phyloP scores from a whole-genome alignment of 2,329 filamentous ascomycete species.

The Colletotrichum falcatum region DNA sequence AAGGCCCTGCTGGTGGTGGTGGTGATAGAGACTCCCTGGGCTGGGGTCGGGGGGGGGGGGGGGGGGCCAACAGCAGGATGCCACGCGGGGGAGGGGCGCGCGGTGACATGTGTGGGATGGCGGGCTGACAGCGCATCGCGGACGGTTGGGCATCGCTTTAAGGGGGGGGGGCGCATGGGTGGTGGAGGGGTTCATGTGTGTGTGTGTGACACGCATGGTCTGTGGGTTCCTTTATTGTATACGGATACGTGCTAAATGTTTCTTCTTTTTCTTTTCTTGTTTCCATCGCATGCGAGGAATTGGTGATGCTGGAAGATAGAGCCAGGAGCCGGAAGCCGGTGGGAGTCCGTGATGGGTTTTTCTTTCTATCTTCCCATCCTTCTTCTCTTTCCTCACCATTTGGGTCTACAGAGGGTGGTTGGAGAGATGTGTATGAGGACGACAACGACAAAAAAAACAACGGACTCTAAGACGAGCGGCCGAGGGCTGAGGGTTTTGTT shows the following conservation, averaged over 20 bases:
- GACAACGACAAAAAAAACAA: neutral
- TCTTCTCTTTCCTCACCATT: neutral
- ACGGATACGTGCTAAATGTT: too few relatives aligned
- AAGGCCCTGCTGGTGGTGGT: neutral
- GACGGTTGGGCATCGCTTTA: conserved; percentile 19
- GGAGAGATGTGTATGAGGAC: too few relatives aligned
- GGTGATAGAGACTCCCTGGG: neutral
- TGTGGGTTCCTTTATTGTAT: neutral
- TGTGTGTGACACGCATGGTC: neutral
- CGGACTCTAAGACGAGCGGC: neutral
- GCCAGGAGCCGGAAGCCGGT: neutral
- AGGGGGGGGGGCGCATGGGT: neutral
- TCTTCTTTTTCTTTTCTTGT: too few relatives aligned
- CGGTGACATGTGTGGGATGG: too few relatives aligned
- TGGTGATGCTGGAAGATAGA: too few relatives aligned
- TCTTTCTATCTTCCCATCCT: too few relatives aligned
- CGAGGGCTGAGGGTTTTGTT: neutral
- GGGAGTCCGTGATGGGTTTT: too few relatives aligned
- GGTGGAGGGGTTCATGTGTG: conserved; percentile 20
- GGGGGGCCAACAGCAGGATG: conserved; percentile 28
- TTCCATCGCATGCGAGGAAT: neutral
- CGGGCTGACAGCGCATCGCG: conserved; percentile 20
- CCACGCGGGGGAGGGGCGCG: conserved; percentile 25
- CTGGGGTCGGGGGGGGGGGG: too few relatives aligned
- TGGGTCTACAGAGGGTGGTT: neutral